These are phyloP conservation scores for Sordaria brevicollis DNA, from an alignment of 495 filamentous ascomycete genomes.

Conservation along the genomic window DNA sequence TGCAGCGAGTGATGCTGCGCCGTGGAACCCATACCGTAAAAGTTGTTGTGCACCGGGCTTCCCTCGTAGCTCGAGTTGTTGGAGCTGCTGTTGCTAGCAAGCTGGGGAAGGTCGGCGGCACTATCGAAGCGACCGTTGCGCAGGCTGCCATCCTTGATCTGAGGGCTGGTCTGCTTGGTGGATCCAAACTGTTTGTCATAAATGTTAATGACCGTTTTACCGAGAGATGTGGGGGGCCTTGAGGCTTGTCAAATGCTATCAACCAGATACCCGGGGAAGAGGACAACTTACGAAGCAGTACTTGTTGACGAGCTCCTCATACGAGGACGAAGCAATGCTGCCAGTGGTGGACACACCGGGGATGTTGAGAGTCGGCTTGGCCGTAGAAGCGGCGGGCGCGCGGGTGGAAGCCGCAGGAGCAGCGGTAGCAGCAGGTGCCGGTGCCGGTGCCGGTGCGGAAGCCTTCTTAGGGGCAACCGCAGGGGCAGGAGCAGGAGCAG, in stretches of 20 bases:
- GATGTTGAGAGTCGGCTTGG: conserved; percentile 6
- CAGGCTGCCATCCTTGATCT: conserved; percentile 23
- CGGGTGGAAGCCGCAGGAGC: conserved; percentile 2
- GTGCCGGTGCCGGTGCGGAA: not conserved
- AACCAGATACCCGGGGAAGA: not conserved
- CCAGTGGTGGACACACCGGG: conserved; percentile 13
- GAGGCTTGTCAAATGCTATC: conserved; percentile 6
- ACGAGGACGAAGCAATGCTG: conserved; percentile 67
- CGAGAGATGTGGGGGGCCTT: not conserved
- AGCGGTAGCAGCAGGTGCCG: not conserved
- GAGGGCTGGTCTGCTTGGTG: conserved; percentile 33
- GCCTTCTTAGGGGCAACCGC: not conserved
- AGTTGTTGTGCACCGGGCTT: conserved; percentile 24
- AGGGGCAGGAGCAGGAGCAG: not conserved
- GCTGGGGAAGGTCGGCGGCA: conserved; percentile 16
- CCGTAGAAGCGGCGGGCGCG: conserved; percentile 3
- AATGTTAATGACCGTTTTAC: conserved; percentile 10
- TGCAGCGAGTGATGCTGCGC: conserved; percentile 31
- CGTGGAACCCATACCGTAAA: conserved; percentile 19
- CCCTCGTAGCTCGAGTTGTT: conserved; percentile 26
- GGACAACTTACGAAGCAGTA: conserved; percentile 92
- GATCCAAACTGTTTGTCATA: conserved; percentile 29
- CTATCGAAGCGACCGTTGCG: conserved; percentile 23
- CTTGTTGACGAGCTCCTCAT: conserved; percentile 90
- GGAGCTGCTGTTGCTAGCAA: conserved; percentile 15